Percentiles rank a stretch among this genome's conserved stretches.
These are phyloP conservation scores for Rhodotorula sp. DNA, from an alignment of 1,284 basidiomycete species.

Conservation along the genomic window DNA sequence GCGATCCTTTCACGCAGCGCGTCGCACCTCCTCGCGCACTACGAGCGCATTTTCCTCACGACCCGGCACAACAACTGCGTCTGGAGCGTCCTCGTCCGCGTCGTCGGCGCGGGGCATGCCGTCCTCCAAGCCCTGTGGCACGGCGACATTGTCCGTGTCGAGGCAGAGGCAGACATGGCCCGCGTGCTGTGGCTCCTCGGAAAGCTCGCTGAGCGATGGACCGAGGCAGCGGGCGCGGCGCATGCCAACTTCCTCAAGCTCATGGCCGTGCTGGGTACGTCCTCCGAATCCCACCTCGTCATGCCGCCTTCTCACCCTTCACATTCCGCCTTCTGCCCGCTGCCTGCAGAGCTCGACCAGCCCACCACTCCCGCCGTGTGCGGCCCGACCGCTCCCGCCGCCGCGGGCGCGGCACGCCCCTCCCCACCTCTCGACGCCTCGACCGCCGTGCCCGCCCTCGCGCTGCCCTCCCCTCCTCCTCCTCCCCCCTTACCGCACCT, in stretches of 20 bases:
- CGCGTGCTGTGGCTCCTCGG: slow-evolving; percentile 10
- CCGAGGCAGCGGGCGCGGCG: background rate
- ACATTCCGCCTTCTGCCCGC: background rate
- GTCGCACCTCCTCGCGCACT: slow-evolving; percentile 7
- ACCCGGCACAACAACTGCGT: slow-evolving; percentile 11
- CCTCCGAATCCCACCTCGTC: background rate
- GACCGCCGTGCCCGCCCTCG: no score
- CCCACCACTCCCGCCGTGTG: no score
- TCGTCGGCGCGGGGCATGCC: slow-evolving; percentile 15
- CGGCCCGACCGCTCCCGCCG: no score
- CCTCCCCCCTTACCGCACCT: no score
- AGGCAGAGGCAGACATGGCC: slow-evolving; percentile 5
- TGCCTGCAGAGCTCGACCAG: background rate
- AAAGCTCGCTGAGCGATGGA: background rate
- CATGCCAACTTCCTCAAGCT: slow-evolving; percentile 1
- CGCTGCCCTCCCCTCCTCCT: no score
- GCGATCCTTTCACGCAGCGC: slow-evolving; percentile 8
- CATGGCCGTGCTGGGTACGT: slow-evolving; percentile 5
- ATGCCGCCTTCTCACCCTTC: no score
- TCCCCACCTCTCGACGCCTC: no score
- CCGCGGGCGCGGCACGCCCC: no score
- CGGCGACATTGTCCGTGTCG: slow-evolving; percentile 5
- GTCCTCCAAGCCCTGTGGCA: slow-evolving; percentile 8
- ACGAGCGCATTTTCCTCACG: slow-evolving; percentile 1
- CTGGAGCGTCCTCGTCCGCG: slow-evolving; percentile 15